These are phyloP conservation scores for Cladorrhinum samala DNA, from an alignment of 495 filamentous ascomycete genomes.

Conservation along the genomic window DNA sequence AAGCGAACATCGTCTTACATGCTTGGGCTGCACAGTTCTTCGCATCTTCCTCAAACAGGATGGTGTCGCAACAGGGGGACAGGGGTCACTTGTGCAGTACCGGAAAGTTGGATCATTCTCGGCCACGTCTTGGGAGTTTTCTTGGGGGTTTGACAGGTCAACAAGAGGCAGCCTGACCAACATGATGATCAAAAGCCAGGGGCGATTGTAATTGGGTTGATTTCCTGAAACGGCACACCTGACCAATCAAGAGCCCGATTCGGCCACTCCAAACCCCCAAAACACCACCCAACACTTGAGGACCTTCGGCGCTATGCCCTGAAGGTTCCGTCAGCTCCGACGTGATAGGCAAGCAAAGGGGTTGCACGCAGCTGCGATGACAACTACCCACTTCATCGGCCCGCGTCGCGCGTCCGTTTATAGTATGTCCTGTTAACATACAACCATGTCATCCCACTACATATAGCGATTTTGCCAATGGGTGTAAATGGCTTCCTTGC, in stretches of 20 bases:
- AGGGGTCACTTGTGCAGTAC: neutral
- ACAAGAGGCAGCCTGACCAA: conserved; percentile 1
- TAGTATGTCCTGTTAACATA: too few species aligned
- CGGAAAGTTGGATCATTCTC: neutral
- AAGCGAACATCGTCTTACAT: neutral
- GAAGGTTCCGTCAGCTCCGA: conserved; percentile 4
- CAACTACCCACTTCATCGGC: conserved; percentile 8
- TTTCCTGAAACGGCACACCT: neutral
- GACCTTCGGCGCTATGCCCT: conserved; percentile 5
- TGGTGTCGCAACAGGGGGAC: neutral
- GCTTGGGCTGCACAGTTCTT: neutral
- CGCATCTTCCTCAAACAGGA: neutral
- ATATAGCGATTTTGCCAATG: too few species aligned
- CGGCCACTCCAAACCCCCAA: neutral
- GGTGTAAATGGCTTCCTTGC: too few species aligned
- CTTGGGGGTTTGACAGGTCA: neutral
- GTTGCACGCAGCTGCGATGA: conserved; percentile 25
- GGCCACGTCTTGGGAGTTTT: neutral
- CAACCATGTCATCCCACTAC: neutral
- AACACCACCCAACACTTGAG: neutral
- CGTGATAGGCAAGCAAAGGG: conserved; percentile 16
- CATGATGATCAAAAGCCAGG: neutral
- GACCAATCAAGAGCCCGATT: conserved; percentile 9
- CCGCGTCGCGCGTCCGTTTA: too few species aligned
- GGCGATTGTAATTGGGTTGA: conserved; percentile 8